These are phyloP conservation scores for Cercophora scortea DNA, from an alignment of 495 filamentous ascomycete genomes.

Conservation along the genomic window DNA sequence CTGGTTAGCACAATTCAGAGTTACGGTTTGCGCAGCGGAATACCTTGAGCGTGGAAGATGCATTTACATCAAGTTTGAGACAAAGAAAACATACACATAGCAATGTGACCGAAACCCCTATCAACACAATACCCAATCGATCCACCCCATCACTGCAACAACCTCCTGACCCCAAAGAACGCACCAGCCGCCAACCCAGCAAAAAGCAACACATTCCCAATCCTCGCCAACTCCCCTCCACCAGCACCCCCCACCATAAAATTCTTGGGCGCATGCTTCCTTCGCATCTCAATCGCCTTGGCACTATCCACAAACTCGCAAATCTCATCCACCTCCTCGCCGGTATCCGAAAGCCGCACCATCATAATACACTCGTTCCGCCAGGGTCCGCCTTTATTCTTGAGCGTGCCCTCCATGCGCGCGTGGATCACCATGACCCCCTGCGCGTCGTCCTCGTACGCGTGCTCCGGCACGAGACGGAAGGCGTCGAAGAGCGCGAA, in stretches of 20 bases:
- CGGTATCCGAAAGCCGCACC: constrained; percentile 22
- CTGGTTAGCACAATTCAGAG: too few relatives aligned
- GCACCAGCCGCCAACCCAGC: constrained; percentile 12
- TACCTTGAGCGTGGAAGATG: too few relatives aligned
- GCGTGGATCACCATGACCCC: constrained; percentile 25
- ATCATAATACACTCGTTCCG: constrained; percentile 35
- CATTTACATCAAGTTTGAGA: too few relatives aligned
- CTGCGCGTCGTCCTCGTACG: constrained; percentile 25
- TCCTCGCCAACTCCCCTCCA: background rate
- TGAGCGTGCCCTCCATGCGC: constrained; percentile 25
- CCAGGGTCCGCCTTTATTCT: constrained; percentile 16
- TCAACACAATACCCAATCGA: background rate
- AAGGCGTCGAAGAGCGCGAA: constrained; percentile 32
- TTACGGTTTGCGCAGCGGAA: too few relatives aligned
- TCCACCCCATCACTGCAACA: background rate
- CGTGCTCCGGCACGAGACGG: constrained; percentile 25
- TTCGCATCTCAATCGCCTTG: constrained; percentile 31
- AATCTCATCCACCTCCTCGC: constrained; percentile 18
- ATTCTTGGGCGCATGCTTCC: constrained; percentile 19
- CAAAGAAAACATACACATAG: too few relatives aligned
- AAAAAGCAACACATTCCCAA: constrained; percentile 14
- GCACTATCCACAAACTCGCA: constrained; percentile 35
- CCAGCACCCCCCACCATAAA: constrained; percentile 11
- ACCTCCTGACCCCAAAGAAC: constrained; percentile 6
- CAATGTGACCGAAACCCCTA: background rate